Base-by-base conservation (phyloP, 768 basidiomycete species). In the Pleurotus eryngii region DNA sequence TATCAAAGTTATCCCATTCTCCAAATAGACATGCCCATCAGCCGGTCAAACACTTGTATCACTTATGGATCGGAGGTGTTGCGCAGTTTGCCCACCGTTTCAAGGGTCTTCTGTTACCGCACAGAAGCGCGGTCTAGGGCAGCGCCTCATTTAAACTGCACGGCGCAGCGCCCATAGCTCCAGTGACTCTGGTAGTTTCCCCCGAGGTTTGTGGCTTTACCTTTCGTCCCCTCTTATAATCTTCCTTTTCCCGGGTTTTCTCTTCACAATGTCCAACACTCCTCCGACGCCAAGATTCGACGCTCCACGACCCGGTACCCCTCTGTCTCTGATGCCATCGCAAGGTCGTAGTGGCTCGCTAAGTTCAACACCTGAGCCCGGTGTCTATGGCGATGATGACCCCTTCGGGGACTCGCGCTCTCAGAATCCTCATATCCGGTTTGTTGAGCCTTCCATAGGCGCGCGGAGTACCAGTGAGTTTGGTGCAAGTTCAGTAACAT, bases 141-240 rank as follows among this genome's bases (percentile, higher is more conserved):
- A 54, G 51, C 42, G 51, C 51, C 51, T 54, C 51, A 54, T 54
- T 54, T 54, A 54, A 54, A 39, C 39, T 9, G 51, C 51, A 38
- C 39, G 51, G 51, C 37, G 18, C 51, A 54, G 51, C 51, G 51
- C 51, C 42, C 17, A 22, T 39, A 39, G 20, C 38, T 26, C 8
- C 42, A 54, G 51, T 37, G 42, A 54, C 51, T 54, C 51, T 54
- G 51, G 51, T 54, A 54, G 51, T 54, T 51, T 51, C 49, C 49
- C 51, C 51, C 51, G 20, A 7, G 15, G 11, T 35, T 38, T 51
- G 35, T 51, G 24, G 49, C 37, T 54, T 39, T 54, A 54, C 35
- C 14, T 15, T 54, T 14, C 27, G 11, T 50, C 27, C 22, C 15
- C 38, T 24, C 39, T 24, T 54, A 17, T 22, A 54, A 20, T n/a